Evolutionary conservation across 176 grass and related monocot genomes (phyloP).

Genomic region (Rhynchospora pubera): DNA sequence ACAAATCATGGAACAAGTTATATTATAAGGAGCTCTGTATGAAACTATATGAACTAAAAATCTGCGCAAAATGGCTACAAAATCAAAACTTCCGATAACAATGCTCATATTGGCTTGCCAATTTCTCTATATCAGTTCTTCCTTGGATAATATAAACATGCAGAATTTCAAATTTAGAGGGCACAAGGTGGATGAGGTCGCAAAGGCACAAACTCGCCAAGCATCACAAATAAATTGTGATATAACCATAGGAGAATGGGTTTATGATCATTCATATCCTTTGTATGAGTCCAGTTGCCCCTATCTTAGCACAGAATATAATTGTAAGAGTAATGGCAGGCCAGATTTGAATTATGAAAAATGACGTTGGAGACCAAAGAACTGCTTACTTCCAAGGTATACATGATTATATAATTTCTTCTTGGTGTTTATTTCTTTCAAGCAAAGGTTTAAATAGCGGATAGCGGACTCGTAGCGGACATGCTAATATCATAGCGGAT

Average conservation of each 20-base stretch:
- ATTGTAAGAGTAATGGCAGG: slow-evolving; percentile 29
- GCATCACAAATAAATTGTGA: slow-evolving; percentile 18
- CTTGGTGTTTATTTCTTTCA: not conserved
- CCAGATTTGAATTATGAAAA: slow-evolving; percentile 30
- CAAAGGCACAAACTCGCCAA: slow-evolving; percentile 14
- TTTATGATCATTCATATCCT: slow-evolving; percentile 35
- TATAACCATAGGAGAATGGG: slow-evolving; percentile 32
- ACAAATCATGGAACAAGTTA: not conserved
- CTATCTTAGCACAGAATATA: slow-evolving; percentile 28
- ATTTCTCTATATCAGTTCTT: slow-evolving; percentile 9
- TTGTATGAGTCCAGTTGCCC: slow-evolving; percentile 34
- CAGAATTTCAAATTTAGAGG: slow-evolving; percentile 10
- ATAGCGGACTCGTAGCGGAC: too few relatives aligned
- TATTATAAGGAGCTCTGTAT: not conserved
- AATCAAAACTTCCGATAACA: not conserved
- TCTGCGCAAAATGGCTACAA: slow-evolving; percentile 5
- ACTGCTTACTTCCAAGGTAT: slow-evolving; percentile 32
- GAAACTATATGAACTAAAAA: too few relatives aligned
- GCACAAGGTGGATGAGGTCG: slow-evolving; percentile 18
- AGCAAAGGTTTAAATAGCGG: too few relatives aligned
- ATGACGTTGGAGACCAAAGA: slow-evolving; percentile 33
- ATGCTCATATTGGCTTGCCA: slow-evolving; percentile 11
- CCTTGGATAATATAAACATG: not conserved
- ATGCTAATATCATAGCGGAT: too few relatives aligned
- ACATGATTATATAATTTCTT: not conserved